These are phyloP conservation scores for Chiua virens DNA, from an alignment of 768 basidiomycete genomes.

Conservation along the genomic window DNA sequence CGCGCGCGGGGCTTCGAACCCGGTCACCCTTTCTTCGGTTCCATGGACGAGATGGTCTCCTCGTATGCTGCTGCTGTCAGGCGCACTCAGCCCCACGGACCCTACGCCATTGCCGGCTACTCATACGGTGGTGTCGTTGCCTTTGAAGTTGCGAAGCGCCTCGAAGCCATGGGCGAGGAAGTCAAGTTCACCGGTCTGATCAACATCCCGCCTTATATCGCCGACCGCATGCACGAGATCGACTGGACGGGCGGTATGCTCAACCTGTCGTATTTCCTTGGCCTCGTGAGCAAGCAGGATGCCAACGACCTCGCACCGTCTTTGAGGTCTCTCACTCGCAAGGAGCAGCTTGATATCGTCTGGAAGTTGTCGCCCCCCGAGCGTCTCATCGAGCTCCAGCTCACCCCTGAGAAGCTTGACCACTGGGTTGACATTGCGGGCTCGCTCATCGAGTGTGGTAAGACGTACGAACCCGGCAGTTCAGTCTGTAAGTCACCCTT, in stretches of 20 bases:
- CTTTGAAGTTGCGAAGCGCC: slow-evolving; percentile 41
- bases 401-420: slow-evolving; percentile 24
- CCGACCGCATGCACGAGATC: slow-evolving; percentile 44
- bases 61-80: slow-evolving; percentile 37
- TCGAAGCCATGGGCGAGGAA: slow-evolving; percentile 36
- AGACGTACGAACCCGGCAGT: slow-evolving; percentile 3
- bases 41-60: slow-evolving; percentile 43
- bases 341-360: slow-evolving; percentile 28
- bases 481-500: slow-evolving; percentile 26
- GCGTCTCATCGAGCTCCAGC: slow-evolving; percentile 28
- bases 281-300: slow-evolving; percentile 33
- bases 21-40: slow-evolving; percentile 34
- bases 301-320: slow-evolving; percentile 23
- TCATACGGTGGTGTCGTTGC: slow-evolving; percentile 46
- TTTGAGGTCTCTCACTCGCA: slow-evolving; percentile 22
- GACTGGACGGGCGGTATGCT: slow-evolving; percentile 41
- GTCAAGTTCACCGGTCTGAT: slow-evolving; percentile 43
- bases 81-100: slow-evolving; percentile 35
- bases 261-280: slow-evolving; percentile 43
- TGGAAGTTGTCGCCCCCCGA: slow-evolving; percentile 32
- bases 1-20: slow-evolving; percentile 47
- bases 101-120: slow-evolving; percentile 44
- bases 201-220: slow-evolving; percentile 44
- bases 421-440: slow-evolving; percentile 34
- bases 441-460: slow-evolving; percentile 32